phyloP scores from a whole-genome alignment of 164 flowering plant genomes.

The Dillenia turbinata region DNA sequence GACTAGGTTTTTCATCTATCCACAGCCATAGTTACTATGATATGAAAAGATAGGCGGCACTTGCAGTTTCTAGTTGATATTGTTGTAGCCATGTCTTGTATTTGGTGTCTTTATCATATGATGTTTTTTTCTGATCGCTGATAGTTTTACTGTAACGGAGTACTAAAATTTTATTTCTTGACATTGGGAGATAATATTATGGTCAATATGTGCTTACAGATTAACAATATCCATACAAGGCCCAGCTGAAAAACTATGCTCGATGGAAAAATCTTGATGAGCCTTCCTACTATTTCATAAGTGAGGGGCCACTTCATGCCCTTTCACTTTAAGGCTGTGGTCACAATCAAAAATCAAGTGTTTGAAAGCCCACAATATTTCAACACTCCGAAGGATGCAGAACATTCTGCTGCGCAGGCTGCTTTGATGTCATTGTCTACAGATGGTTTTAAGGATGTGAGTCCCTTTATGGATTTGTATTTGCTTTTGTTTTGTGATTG shows the following conservation, averaged over 20 bases:
- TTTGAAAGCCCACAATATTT: conserved; percentile 19
- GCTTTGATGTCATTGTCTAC: conserved; percentile 21
- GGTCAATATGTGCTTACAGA: conserved; percentile 6
- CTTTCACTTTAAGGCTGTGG: conserved; percentile 14
- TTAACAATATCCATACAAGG: conserved; percentile 16
- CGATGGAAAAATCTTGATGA: conserved; percentile 13
- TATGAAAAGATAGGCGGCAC: too few relatives aligned
- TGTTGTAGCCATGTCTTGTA: too few relatives aligned
- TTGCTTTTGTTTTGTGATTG: neutral
- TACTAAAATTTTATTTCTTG: too few relatives aligned
- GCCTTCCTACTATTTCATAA: conserved; percentile 18
- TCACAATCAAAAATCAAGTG: conserved; percentile 16
- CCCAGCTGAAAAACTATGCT: conserved; percentile 26
- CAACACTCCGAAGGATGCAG: conserved; percentile 29
- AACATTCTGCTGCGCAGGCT: conserved; percentile 27
- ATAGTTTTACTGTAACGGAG: too few relatives aligned
- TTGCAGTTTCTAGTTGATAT: too few relatives aligned
- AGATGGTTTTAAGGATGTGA: conserved; percentile 24
- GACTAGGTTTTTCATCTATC: too few relatives aligned
- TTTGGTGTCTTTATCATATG: too few relatives aligned
- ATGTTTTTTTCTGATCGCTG: too few relatives aligned
- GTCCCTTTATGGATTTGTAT: neutral
- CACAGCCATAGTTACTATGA: too few relatives aligned
- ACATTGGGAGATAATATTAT: too few relatives aligned
- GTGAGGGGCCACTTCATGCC: conserved; percentile 21